These are phyloP conservation scores for Solanum megistacrolobum DNA, from an alignment of 257 asterid genomes.

Conservation along the genomic window DNA sequence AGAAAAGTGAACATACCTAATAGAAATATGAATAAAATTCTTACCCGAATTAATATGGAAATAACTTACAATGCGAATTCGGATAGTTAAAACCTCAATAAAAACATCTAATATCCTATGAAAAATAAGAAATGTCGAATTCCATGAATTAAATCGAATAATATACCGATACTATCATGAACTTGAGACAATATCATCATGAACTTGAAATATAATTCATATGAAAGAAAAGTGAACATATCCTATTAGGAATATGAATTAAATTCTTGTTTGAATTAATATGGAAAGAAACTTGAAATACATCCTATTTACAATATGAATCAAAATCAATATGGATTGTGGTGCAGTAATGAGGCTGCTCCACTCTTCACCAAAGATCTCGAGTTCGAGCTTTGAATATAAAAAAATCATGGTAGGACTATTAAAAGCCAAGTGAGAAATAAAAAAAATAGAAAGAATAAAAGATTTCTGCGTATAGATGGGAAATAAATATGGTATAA, in stretches of 20 bases:
- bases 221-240: not conserved
- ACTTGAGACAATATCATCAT: not conserved
- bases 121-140: not conserved
- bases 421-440: too few relatives aligned
- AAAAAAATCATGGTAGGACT: too few relatives aligned
- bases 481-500: not conserved
- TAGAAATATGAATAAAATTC: not conserved
- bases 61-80: fast-evolving
- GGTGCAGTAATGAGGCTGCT: too few relatives aligned
- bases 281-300: not conserved
- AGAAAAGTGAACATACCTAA: not conserved
- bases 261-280: not conserved
- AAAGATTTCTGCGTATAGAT: not conserved
- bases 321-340: not conserved
- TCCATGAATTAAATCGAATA: not conserved
- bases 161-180: not conserved
- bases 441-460: too few relatives aligned
- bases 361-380: too few relatives aligned
- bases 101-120: too few relatives aligned
- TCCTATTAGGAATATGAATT: not conserved
- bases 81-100: too few relatives aligned
- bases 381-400: too few relatives aligned
- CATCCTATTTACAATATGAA: not conserved
- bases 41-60: not conserved
- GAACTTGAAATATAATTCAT: not conserved